Percentiles rank a stretch among this genome's conserved stretches.
These are phyloP conservation scores for Flaveria robusta DNA, from an alignment of 129 eudicot species.

Conservation along the genomic window DNA sequence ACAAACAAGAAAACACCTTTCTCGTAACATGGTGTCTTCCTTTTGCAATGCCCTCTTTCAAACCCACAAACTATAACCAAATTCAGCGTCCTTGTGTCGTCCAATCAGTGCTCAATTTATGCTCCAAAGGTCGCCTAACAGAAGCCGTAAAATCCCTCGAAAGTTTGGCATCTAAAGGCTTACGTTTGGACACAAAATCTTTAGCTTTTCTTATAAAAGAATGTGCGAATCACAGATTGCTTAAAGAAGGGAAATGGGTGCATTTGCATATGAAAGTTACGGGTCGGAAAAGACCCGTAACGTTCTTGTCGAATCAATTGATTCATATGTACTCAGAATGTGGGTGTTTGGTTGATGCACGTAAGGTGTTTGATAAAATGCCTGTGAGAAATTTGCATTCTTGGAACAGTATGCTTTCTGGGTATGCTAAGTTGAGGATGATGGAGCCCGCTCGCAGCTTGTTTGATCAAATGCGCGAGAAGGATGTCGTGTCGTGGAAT, in stretches of 20 bases:
- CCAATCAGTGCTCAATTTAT: conserved; percentile 44
- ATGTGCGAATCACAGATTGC: conserved; percentile 49
- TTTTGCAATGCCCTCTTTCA: conserved; percentile 39
- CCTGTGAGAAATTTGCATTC: conserved; percentile 58
- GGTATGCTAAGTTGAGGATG: conserved; percentile 78
- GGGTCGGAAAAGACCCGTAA: conserved; percentile 53
- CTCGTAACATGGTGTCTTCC: conserved; percentile 33
- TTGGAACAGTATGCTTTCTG: conserved; percentile 83
- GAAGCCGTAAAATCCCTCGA: conserved; percentile 57
- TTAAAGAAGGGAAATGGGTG: conserved; percentile 70
- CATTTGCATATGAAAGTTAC: conserved; percentile 66
- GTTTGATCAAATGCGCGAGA: conserved; percentile 63
- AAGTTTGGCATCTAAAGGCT: conserved; percentile 46
- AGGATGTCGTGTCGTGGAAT: conserved; percentile 82
- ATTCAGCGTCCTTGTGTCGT: conserved; percentile 52
- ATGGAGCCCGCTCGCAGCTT: conserved; percentile 52
- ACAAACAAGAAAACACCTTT: conserved; percentile 10
- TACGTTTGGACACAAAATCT: conserved; percentile 50
- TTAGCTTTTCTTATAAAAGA: conserved; percentile 50
- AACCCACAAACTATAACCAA: conserved; percentile 29
- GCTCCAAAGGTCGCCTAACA: conserved; percentile 53
- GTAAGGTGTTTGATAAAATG: conserved; percentile 81
- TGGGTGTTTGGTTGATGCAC: conserved; percentile 58
- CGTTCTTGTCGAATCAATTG: conserved; percentile 55
- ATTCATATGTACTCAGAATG: conserved; percentile 62